Evolutionary conservation across 257 asterid genomes (phyloP).

Genomic region (Solanum stenotomum): DNA sequence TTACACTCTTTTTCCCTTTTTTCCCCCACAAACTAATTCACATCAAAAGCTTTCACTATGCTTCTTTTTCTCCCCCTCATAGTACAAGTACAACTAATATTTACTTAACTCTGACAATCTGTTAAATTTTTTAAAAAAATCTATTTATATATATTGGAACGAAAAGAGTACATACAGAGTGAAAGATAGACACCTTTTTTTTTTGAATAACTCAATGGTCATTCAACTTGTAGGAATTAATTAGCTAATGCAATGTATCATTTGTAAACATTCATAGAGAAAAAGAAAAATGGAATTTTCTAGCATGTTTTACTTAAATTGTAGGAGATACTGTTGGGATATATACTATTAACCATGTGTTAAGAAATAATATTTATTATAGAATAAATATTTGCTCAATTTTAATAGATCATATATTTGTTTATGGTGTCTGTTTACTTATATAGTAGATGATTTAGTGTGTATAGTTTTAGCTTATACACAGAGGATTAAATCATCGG

Average conservation of each 20-base stretch:
- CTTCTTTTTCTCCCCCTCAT: neutral
- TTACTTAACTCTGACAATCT: neutral
- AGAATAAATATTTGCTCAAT: no score
- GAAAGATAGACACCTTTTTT: no score
- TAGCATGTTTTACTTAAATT: neutral
- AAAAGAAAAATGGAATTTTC: neutral
- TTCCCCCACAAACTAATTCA: neutral
- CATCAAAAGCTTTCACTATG: neutral
- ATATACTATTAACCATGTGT: no score
- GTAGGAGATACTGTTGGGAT: neutral
- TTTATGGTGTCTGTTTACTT: no score
- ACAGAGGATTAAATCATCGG: no score
- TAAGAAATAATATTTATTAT: no score
- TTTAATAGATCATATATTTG: no score
- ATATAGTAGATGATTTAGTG: no score
- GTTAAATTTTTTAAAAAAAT: rapidly evolving
- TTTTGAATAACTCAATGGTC: neutral
- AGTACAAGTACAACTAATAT: neutral
- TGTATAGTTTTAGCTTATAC: no score
- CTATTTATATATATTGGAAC: neutral
- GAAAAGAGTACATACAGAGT: neutral
- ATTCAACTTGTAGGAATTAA: neutral
- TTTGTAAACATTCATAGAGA: neutral
- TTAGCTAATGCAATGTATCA: neutral
- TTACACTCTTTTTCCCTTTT: neutral